phyloP scores from a whole-genome alignment of 169 alveolate species.

The Babesia divergens region DNA sequence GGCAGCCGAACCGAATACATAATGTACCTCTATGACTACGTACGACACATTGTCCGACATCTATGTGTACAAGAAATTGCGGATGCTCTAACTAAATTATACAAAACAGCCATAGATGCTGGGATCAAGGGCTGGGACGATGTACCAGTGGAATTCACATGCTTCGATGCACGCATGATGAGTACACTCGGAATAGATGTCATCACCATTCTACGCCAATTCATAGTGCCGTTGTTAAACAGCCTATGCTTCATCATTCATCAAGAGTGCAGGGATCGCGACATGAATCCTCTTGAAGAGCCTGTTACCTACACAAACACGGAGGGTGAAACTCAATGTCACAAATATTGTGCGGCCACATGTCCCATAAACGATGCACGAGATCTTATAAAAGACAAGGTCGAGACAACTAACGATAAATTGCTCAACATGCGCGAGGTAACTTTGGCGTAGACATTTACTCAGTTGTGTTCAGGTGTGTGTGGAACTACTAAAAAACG shows the following conservation, averaged over 20 bases:
- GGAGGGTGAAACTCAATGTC: background rate
- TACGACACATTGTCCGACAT: background rate
- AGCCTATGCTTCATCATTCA: background rate
- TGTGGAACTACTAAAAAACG: background rate
- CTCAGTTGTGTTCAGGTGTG: conserved; percentile 4
- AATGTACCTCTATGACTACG: conserved; percentile 22
- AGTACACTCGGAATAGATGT: conserved; percentile 7
- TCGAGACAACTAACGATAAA: background rate
- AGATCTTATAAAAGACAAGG: background rate
- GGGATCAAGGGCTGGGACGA: background rate
- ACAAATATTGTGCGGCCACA: background rate
- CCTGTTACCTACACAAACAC: background rate
- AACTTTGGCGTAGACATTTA: background rate
- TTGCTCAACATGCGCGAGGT: background rate
- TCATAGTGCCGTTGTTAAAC: conserved; percentile 1
- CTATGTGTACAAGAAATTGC: background rate
- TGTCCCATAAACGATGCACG: conserved; percentile 14
- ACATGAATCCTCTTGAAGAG: background rate
- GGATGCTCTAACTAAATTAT: background rate
- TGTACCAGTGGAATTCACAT: background rate
- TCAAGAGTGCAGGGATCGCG: conserved; percentile 4
- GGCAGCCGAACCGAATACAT: conserved; percentile 53
- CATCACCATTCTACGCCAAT: background rate
- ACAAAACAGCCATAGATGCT: conserved; percentile 13
- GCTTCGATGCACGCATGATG: conserved; percentile 26